Conservation (phyloP, 441 rosid species). For the Erodium texanum region DNA sequence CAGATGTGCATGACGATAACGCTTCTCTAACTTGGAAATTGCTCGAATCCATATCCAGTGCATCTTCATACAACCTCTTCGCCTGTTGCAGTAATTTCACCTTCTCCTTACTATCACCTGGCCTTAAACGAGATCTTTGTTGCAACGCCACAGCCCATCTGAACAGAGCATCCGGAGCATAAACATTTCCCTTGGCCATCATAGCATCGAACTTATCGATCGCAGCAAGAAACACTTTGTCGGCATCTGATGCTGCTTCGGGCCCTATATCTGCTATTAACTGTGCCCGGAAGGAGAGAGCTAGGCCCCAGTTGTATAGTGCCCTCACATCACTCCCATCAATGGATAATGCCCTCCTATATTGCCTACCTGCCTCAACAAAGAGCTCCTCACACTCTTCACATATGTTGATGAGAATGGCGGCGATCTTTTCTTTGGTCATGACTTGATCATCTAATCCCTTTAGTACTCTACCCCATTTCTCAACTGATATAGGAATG, state of each 20-base stretch:
- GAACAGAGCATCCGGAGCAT: conserved; percentile 58
- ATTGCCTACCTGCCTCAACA: conserved; percentile 58
- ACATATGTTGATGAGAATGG: conserved; percentile 41
- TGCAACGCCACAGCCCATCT: conserved; percentile 65
- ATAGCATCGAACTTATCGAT: conserved; percentile 61
- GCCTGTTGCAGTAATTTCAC: conserved; percentile 56
- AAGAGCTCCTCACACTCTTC: conserved; percentile 69
- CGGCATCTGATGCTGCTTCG: conserved; percentile 61
- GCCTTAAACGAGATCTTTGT: conserved; percentile 55
- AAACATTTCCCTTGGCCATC: conserved; percentile 54
- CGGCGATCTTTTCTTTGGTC: conserved; percentile 32
- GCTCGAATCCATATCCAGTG: conserved; percentile 46
- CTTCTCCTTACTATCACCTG: conserved; percentile 42
- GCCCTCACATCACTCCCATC: conserved; percentile 60
- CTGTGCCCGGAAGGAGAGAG: conserved; percentile 64
- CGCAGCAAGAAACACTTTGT: conserved; percentile 65
- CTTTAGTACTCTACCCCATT: conserved; percentile 19
- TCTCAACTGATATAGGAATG: conserved; percentile 25
- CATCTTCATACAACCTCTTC: conserved; percentile 57
- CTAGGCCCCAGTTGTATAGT: conserved; percentile 71
- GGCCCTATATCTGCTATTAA: conserved; percentile 69
- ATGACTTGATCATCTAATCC: conserved; percentile 19
- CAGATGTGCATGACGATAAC: conserved; percentile 42
- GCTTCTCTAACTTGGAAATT: conserved; percentile 48
- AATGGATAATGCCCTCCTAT: conserved; percentile 48